These are phyloP conservation scores for Casuarina cunninghamiana DNA, from an alignment of 306 rosid genomes.

Conservation along the genomic window DNA sequence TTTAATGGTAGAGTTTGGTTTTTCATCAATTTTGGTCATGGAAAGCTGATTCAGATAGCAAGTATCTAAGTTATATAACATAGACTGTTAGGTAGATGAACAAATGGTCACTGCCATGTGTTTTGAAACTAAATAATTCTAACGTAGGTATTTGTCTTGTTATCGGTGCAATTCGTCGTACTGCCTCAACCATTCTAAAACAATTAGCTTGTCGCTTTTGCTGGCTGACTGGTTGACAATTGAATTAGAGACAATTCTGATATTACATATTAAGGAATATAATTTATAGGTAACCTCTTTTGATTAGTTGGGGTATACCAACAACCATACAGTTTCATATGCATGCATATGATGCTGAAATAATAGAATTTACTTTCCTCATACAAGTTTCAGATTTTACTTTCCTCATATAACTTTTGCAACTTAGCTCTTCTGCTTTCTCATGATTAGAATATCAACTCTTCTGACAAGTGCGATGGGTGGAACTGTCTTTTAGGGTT, in stretches of 20 bases:
- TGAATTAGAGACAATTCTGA: background rate
- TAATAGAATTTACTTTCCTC: background rate
- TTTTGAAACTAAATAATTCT: background rate
- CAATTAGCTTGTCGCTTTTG: background rate
- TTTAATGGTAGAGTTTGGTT: background rate
- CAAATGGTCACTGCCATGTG: background rate
- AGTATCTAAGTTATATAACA: background rate
- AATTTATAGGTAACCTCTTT: background rate
- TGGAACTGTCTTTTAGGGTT: constrained; percentile 1
- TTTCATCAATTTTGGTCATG: background rate
- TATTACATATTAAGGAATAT: background rate
- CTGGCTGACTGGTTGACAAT: background rate
- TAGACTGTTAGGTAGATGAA: background rate
- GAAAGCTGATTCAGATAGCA: background rate
- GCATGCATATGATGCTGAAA: background rate
- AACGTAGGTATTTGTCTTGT: background rate
- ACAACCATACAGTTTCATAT: background rate
- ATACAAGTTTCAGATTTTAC: background rate
- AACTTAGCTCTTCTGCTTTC: background rate
- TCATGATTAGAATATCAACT: background rate
- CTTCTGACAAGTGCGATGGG: background rate
- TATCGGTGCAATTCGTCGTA: background rate
- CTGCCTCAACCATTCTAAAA: background rate
- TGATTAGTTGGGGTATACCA: background rate
- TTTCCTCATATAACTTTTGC: background rate